Evolutionary conservation across 768 basidiomycete species (phyloP), one percentile per base, ranked within the genome.

Genomic region (Auriscalpium microsporum): DNA sequence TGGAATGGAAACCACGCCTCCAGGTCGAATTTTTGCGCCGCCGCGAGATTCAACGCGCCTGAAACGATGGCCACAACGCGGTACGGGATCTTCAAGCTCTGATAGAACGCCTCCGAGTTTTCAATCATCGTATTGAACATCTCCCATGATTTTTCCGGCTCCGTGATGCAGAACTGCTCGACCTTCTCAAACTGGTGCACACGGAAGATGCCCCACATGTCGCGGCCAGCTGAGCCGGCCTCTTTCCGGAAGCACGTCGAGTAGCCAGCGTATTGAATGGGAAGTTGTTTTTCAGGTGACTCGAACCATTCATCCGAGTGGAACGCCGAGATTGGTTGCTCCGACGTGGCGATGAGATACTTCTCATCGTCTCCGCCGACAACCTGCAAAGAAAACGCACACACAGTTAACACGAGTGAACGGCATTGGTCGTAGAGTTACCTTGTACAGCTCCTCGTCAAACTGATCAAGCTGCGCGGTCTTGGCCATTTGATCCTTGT

Each of bases 1-100:
- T 98, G 96, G 81, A 91, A 97, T 2, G 96, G 96, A 80, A 99
- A 99, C 91, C 94, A 99, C 56, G 96, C 96, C 72, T 99, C 96
- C 57, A 99, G 70, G 71, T 99, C 96, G 68, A 86, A 92, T 75
- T 99, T 99, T 75, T 96, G 93, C 50, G 94, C 82, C 21, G 96
- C 96, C 0, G 96, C 96, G 62, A 98, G 79, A 72, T 99, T 99
- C 62, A 99, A 74, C 34, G 94, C 96, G 14, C 96, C 93, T 46
- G 94, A 96, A 42, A 95, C 96, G 67, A 99, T 98, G 8, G 82
- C 86, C 54, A 96, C 91, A 55, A 97, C 81, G 19, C 91, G 86
- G 70, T 98, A 99, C 11, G 95, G 84, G 56, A 99, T 67, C 14
- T 86, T 87, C 54, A 99, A 82, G 72, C 89, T 92, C 79, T 97